phyloP scores from a whole-genome alignment of 345 rosid genomes.

The Citrus unshiu region DNA sequence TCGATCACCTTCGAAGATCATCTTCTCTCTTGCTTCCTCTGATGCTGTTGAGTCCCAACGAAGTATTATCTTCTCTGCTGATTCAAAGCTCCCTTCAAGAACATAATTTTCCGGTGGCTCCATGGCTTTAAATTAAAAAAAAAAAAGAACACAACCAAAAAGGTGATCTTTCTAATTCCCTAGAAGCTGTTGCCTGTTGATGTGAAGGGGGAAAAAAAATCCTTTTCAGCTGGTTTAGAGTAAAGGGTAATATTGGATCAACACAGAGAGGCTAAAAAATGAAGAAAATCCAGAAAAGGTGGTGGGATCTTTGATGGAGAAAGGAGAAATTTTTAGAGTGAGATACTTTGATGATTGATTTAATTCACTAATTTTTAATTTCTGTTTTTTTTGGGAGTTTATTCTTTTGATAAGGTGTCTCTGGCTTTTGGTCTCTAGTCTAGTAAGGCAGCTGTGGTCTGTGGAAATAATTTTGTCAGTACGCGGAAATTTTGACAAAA shows the following conservation, averaged over 20 bases:
- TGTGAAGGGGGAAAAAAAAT: background rate
- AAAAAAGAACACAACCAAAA: constrained; percentile 4
- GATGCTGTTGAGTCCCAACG: constrained; percentile 92
- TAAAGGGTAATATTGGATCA: background rate
- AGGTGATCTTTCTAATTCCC: constrained; percentile 2
- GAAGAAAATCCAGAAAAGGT: background rate
- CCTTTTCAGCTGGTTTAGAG: background rate
- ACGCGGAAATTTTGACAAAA: background rate
- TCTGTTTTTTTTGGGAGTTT: too few relatives aligned
- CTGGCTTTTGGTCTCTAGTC: background rate
- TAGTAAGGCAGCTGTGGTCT: constrained; percentile 6
- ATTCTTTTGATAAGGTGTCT: background rate
- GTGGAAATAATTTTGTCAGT: background rate
- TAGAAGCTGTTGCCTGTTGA: background rate
- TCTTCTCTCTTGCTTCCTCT: constrained; percentile 77
- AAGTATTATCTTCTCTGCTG: constrained; percentile 72
- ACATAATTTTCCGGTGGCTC: constrained; percentile 45
- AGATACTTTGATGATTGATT: background rate
- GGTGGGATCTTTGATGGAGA: background rate
- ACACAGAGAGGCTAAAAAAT: background rate
- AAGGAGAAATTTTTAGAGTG: background rate
- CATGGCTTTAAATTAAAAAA: constrained; percentile 28
- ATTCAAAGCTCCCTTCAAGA: constrained; percentile 32
- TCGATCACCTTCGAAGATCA: constrained; percentile 81
- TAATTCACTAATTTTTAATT: background rate